Evolutionary conservation across 345 rosid genomes (phyloP), one percentile per base, ranked within the genome.

Genomic region (Orychophragmus violaceus): DNA sequence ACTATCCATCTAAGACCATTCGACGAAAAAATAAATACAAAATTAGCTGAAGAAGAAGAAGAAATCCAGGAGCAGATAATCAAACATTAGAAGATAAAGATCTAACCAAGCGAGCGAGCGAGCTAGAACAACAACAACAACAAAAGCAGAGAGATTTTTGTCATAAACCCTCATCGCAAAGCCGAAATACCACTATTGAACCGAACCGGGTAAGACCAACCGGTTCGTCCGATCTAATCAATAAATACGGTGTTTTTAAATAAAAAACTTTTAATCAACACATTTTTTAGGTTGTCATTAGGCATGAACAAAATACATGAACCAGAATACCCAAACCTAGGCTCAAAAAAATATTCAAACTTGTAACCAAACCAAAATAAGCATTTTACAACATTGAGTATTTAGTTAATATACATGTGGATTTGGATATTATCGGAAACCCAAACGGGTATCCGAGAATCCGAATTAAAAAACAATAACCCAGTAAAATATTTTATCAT

Each of bases 1-100:
- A 70, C 56, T 21, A 55, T n/a, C 64, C 76, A 71, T 71, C 65
- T 71, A 2, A 8, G 11, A 23, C 11, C 5, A 21, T 10, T 14
- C 30, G 2, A 51, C 23, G 46, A 44, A 21, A 19, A 13, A 58
- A 3, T 11, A 0, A 19, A 11, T 28, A n/a, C 19, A 17, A 51
- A 22, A 22, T 17, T 35, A 53, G 35, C 1, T 16, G 44, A 32
- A 23, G 61, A 41, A 50, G 33, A 42, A 16, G 3, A 60, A 12
- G 8, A 25, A 4, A 33, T 45, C 5, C 6, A 23, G 9, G 28
- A 68, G 64, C 10, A 60, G 61, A 51, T 69, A 35, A 60, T 17
- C 18, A 59, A n/a, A 21, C 21, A 9, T 18, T 9, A 3, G 10
- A 27, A 1, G 35, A 59, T 5, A 59, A 59, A 49, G 66, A 46